Base-by-base conservation (phyloP, 2,329 filamentous ascomycete genomes). In the Botrytis aclada region DNA sequence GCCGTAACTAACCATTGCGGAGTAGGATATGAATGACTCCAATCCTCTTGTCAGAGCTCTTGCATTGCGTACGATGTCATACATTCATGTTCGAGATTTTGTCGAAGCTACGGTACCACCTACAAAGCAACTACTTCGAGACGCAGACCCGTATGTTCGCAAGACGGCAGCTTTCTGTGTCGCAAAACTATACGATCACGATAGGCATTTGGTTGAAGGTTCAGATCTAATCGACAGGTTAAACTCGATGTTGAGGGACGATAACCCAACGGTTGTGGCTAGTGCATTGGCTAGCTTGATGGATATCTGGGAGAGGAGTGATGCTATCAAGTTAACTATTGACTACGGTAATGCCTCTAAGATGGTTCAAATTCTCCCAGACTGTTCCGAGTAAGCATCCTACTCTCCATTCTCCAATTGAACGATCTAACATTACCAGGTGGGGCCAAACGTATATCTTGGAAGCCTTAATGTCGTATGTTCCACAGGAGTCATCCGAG, bases 381-480 rank as follows among this genome's bases (percentile, higher is more conserved):
- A 99, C 81, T 98, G 96, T 84, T 98, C 96, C 29, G 96, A 99
- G 93, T 97, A 88, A 80, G 92, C 86, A 62, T 56, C 14, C 45
- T 34, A 70, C 22, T 5, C 34, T 25, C 7, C 61, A 45, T 10
- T 41, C 37, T 34, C 7, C 43, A 25, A 39, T 14, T 29, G 9
- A 56, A 47, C 43, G 54, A 25, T 16, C 25, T 70, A 43, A 61
- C 75, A 64, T 58, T 56, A 62, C 29, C 63, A 97, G 93, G 87
- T 99, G 96, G 96, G 95, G 96, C 60, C 96, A 99, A 85, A 98
- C 95, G 34, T 99, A 99, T 82, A 98, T 99, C 72, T 88, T 99
- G 14, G 96, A 99, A 84, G 95, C 96, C 32, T 87, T 99, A 79
- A 98, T 98, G 93, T 96, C 95, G 34, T 99, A 98, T 81, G 93